Percentiles rank a stretch among this genome's conserved stretches.
phyloP scores from a whole-genome alignment of 495 filamentous ascomycete genomes.

The Penicillium paradoxum region DNA sequence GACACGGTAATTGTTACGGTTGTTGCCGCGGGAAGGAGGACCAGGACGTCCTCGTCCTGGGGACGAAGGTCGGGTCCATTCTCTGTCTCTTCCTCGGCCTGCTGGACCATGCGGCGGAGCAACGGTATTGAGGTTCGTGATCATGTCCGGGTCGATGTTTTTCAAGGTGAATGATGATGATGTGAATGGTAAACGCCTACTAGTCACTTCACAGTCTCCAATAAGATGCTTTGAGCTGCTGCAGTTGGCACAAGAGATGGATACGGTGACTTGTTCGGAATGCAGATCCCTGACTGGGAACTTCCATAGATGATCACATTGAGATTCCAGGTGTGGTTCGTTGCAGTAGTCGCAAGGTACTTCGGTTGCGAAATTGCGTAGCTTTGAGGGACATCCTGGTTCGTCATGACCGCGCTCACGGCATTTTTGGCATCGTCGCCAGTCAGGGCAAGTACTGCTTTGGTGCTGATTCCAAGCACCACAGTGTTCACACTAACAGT shows the following conservation, averaged over 20 bases:
- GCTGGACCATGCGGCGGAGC: neutral
- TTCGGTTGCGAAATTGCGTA: slow-evolving; percentile 36
- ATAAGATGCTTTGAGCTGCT: slow-evolving; percentile 41
- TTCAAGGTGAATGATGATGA: slow-evolving; percentile 35
- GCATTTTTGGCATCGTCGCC: slow-evolving; percentile 42
- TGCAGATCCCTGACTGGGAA: slow-evolving; percentile 20
- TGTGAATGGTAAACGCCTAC: slow-evolving; percentile 14
- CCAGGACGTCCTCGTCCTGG: neutral
- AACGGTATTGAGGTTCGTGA: slow-evolving; percentile 36
- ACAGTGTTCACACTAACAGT: slow-evolving; percentile 37
- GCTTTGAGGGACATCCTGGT: slow-evolving; percentile 30
- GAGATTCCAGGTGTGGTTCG: slow-evolving; percentile 37
- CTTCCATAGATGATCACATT: slow-evolving; percentile 43
- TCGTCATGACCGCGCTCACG: slow-evolving; percentile 43
- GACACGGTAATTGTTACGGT: neutral
- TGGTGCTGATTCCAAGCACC: slow-evolving; percentile 36
- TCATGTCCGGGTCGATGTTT: slow-evolving; percentile 29
- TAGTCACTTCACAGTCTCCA: slow-evolving; percentile 39
- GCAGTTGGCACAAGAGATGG: slow-evolving; percentile 48
- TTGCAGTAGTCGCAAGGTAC: slow-evolving; percentile 46
- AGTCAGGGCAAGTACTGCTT: slow-evolving; percentile 36
- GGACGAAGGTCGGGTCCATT: slow-evolving; percentile 16
- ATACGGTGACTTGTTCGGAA: slow-evolving; percentile 29
- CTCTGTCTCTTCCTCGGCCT: neutral
- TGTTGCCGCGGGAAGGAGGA: neutral